Percentiles rank a stretch among this genome's conserved stretches.
phyloP scores from a whole-genome alignment of 768 basidiomycete genomes.

The Pisolithus marmoratus region DNA sequence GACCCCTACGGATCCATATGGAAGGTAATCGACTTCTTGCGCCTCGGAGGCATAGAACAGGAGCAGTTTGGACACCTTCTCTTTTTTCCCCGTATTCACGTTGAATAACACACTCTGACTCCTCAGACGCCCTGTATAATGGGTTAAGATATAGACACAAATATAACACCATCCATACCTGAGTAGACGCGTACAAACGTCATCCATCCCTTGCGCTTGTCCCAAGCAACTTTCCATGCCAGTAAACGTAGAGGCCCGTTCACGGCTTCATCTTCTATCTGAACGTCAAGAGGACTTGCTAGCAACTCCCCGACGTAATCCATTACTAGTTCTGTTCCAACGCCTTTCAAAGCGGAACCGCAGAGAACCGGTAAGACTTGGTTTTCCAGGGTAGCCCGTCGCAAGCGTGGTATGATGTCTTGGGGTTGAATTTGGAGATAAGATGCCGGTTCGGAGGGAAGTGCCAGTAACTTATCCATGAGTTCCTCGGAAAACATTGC shows the following conservation, averaged over 20 bases:
- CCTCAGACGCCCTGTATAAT: constrained; percentile 51
- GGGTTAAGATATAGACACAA: constrained; percentile 2
- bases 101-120: constrained; percentile 60
- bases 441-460: constrained; percentile 51
- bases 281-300: constrained; percentile 69
- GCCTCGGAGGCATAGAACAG: constrained; percentile 73
- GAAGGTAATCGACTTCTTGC: constrained; percentile 72
- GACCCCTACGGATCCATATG: constrained; percentile 81
- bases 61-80: constrained; percentile 69
- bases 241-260: constrained; percentile 56
- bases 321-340: constrained; percentile 77
- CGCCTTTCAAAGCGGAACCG: constrained; percentile 74
- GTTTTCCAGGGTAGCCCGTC: constrained; percentile 58
- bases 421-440: constrained; percentile 57
- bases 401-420: constrained; percentile 57
- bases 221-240: constrained; percentile 90
- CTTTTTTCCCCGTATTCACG: constrained; percentile 58
- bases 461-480: constrained; percentile 62
- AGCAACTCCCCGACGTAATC: constrained; percentile 78
- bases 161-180: constrained; percentile 38
- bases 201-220: constrained; percentile 83
- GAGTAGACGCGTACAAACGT: constrained; percentile 88
- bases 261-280: constrained; percentile 36
- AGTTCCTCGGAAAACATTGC: constrained; percentile 77
- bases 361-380: constrained; percentile 75